Conservation (phyloP, 2,329 filamentous ascomycete species). For the Penicillium hesseltinei region DNA sequence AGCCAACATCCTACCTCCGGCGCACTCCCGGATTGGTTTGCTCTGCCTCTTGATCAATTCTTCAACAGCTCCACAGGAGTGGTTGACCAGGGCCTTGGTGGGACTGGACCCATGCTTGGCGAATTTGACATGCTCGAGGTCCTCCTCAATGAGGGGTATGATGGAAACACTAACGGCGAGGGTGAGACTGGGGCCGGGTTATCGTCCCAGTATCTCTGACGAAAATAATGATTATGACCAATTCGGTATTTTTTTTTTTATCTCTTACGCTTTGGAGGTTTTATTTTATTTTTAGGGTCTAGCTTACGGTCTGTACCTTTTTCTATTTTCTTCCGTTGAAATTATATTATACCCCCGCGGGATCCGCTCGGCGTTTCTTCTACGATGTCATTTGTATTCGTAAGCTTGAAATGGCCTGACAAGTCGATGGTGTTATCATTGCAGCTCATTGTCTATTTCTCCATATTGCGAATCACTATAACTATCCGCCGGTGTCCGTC, state of each 20-base stretch:
- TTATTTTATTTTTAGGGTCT: not conserved
- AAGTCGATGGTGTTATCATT: not conserved
- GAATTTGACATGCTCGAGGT: conserved; percentile 52
- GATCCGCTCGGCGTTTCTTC: conserved; percentile 13
- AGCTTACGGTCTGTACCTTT: not conserved
- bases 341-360: conserved; percentile 21
- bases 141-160: conserved; percentile 44
- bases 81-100: conserved; percentile 55
- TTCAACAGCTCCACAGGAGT: conserved; percentile 49
- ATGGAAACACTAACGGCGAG: conserved; percentile 28
- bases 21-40: conserved; percentile 57
- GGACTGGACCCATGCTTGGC: conserved; percentile 61
- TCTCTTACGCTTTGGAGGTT: not conserved
- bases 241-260: not conserved
- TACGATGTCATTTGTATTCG: not conserved
- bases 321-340: not conserved
- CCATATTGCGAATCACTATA: not conserved
- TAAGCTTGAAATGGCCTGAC: not conserved
- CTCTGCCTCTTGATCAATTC: conserved; percentile 60
- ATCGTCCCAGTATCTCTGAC: conserved; percentile 30
- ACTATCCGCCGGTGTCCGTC: conserved; percentile 21
- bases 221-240: conserved; percentile 3
- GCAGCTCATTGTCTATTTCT: not conserved
- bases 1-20: conserved; percentile 24
- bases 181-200: conserved; percentile 19